Evolutionary conservation across 169 alveolate species (phyloP).

Genomic region (Prorocentrum cordatum): DNA sequence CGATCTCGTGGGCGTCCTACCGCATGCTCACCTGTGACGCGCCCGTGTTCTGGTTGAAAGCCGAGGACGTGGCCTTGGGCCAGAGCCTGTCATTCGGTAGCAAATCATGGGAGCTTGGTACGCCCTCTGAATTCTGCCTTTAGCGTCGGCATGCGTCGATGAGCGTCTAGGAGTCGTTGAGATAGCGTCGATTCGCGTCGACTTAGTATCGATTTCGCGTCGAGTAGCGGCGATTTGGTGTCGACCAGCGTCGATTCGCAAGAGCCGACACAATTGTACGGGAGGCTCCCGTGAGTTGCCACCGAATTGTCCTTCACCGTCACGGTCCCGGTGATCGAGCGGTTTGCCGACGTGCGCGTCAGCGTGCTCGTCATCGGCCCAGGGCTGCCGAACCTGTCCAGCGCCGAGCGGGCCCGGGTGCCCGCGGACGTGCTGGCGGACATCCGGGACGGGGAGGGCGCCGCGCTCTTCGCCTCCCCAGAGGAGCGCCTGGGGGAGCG

Average conservation of each 20-base stretch:
- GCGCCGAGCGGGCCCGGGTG: neutral
- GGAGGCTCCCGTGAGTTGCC: too few species aligned
- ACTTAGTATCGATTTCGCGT: too few species aligned
- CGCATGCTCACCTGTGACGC: neutral
- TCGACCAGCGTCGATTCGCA: too few species aligned
- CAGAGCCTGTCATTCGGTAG: too few species aligned
- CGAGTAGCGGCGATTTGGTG: too few species aligned
- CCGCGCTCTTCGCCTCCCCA: neutral
- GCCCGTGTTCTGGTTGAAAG: neutral
- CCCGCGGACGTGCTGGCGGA: neutral
- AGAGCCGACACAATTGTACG: too few species aligned
- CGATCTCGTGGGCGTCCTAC: neutral
- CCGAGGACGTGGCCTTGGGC: neutral
- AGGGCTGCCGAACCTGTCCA: neutral
- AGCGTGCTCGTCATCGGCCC: neutral
- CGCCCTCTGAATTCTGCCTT: too few species aligned
- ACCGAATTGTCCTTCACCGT: neutral
- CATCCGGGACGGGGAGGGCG: neutral
- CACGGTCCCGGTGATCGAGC: neutral
- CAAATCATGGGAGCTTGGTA: too few species aligned
- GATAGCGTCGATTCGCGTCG: too few species aligned
- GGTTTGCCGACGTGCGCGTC: neutral
- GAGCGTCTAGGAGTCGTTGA: too few species aligned
- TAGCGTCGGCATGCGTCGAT: too few species aligned
- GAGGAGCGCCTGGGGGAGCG: too few species aligned